Base-by-base conservation (phyloP, 805 yeast genomes). In the Wickerhamiella bombiphila region DNA sequence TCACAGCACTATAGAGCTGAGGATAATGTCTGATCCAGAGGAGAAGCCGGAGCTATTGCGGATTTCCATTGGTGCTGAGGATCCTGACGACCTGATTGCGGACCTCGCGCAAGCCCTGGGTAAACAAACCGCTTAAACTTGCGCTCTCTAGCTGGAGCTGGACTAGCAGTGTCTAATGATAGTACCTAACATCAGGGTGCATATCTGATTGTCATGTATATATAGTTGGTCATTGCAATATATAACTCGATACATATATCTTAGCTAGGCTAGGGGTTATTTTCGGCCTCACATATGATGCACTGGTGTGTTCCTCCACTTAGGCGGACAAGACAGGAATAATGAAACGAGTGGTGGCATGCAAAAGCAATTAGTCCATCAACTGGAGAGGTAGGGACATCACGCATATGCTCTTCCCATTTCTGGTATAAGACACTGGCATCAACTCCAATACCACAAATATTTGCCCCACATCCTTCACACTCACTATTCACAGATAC, bases 1-100 rank as follows among this genome's bases (percentile, higher is more conserved):
- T 11, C 96, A 88, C 58, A 78, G 93, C 33, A 62, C 85, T 51
- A 73, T 86, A 40, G 96, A 86, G 58, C 83, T 94, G 94, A 72
- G 95, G 53, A 76, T 82, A 0, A 52, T 86, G 59, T 68, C 78
- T 18, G 88, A 83, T 52, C 54, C 68, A 1, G 46, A 59, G 3
- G 77, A 75, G 11, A 63, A 69, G 16, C 67, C 70, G 17, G 67
- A 70, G 1, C 55, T 83, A 34, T 57, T 86, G 29, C 69, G 96
- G 56, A 60, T 86, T 4, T 80, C 93, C 42, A 65, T 80, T 32
- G 97, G 96, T 17, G 66, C 76, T 34, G 95, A 86, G 55, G 70
- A 78, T 47, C 63, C 72, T 2, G 69, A 78, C 3, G 96, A 86
- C 52, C 64, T 86, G 49, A 79, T 83, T 36, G 66, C 58, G 0